A percentile compares a stretch with the other conserved stretches of the same genome.
Conservation (phyloP, 2,329 filamentous ascomycete species). For the Paecilomyces niveus region DNA sequence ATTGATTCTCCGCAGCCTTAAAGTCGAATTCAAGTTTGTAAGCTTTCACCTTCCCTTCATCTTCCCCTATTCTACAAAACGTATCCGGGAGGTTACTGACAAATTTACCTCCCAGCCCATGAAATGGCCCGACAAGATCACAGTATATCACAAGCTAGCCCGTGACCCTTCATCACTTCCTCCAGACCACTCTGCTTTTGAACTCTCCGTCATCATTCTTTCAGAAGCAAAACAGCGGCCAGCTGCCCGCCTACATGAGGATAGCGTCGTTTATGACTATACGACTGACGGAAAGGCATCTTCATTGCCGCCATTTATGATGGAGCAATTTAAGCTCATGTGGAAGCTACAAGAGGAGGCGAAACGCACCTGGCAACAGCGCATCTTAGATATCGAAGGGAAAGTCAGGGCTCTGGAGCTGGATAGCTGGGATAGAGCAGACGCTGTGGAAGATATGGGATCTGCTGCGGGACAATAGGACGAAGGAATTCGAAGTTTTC, state of each 20-base stretch:
- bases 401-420: conserved; percentile 58
- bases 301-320: conserved; percentile 53
- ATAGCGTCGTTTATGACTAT: conserved; percentile 75
- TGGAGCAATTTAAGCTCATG: conserved; percentile 52
- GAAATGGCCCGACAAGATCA: conserved; percentile 73
- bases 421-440: conserved; percentile 64
- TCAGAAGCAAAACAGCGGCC: conserved; percentile 67
- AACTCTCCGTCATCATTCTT: conserved; percentile 57
- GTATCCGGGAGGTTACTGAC: not conserved
- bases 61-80: not conserved
- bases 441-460: conserved; percentile 65
- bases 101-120: conserved; percentile 54
- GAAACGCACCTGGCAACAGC: conserved; percentile 44
- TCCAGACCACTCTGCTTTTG: conserved; percentile 23
- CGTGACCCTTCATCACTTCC: conserved; percentile 38
- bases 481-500: not conserved
- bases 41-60: conserved; percentile 18
- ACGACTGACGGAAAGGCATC: conserved; percentile 47
- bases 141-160: conserved; percentile 72
- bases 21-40: conserved; percentile 82
- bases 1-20: conserved; percentile 72
- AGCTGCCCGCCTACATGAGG: conserved; percentile 69
- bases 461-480: conserved; percentile 18
- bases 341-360: conserved; percentile 57
- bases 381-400: conserved; percentile 51